Evolutionary conservation across 75 land plant genomes (phyloP).

Genomic region (Ceratopteris richardii): DNA sequence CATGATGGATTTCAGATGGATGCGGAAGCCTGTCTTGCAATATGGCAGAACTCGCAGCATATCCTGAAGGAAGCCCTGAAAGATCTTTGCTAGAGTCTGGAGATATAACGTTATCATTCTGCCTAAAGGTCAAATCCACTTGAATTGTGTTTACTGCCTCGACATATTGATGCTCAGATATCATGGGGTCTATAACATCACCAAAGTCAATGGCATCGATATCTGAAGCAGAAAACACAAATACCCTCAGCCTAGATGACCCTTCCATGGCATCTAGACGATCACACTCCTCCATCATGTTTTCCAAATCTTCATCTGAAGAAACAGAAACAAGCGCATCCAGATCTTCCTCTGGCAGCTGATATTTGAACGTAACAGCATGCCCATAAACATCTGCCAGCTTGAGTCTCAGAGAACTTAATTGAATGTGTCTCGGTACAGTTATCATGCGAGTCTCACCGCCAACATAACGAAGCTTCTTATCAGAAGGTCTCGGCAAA

Average conservation of each 20-base stretch:
- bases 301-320: slow-evolving; percentile 62
- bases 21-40: too few relatives aligned
- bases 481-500: slow-evolving; percentile 51
- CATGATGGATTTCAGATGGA: too few relatives aligned
- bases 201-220: background rate
- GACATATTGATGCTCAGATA: slow-evolving; percentile 44
- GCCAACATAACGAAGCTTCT: slow-evolving; percentile 64
- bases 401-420: slow-evolving; percentile 47
- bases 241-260: slow-evolving; percentile 46
- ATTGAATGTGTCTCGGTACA: slow-evolving; percentile 36
- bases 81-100: background rate
- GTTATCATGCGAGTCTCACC: slow-evolving; percentile 63
- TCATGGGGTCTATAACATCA: background rate
- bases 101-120: slow-evolving; percentile 9
- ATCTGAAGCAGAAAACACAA: slow-evolving; percentile 33
- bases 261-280: slow-evolving; percentile 29
- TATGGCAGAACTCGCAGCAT: too few relatives aligned
- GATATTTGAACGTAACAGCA: slow-evolving; percentile 59
- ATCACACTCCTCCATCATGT: slow-evolving; percentile 72
- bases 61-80: background rate
- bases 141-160: slow-evolving; percentile 63
- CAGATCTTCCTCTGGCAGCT: slow-evolving; percentile 59
- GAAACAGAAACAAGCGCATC: slow-evolving; percentile 66
- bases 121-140: slow-evolving; percentile 14
- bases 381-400: slow-evolving; percentile 29